A percentile compares a stretch with the other conserved stretches of the same genome.
Conservation (phyloP, 164 flowering plant genomes). For the Echeveria elegans region DNA sequence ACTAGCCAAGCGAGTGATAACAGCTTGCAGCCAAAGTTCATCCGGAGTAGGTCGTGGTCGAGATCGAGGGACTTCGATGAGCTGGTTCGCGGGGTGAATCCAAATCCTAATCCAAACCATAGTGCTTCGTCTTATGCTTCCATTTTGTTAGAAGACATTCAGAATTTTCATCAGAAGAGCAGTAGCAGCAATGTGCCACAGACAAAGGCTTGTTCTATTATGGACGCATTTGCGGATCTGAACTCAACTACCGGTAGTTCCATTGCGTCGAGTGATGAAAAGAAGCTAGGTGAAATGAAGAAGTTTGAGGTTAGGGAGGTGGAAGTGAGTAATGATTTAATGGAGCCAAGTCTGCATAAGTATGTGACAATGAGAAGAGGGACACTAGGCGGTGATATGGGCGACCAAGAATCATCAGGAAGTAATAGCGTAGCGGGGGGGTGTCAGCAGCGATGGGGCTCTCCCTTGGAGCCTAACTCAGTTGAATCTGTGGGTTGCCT, state of each 20-base stretch:
- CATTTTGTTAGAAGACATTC: not conserved
- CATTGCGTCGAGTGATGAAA: conserved; percentile 24
- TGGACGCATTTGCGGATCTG: conserved; percentile 89
- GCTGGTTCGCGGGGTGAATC: not conserved
- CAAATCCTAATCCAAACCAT: not conserved
- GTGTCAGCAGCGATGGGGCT: conserved; percentile 34
- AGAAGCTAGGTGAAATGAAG: conserved; percentile 17
- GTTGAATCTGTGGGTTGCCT: conserved; percentile 59
- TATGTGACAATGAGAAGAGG: conserved; percentile 70
- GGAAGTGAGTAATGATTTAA: conserved; percentile 32
- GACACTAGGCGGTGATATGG: conserved; percentile 28
- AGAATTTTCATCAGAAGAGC: conserved; percentile 1
- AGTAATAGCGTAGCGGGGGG: conserved; percentile 60
- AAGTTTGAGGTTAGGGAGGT: conserved; percentile 26
- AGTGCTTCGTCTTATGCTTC: not conserved
- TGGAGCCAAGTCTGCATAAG: conserved; percentile 77
- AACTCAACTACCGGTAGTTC: conserved; percentile 42
- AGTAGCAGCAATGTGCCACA: conserved; percentile 18
- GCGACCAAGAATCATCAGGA: conserved; percentile 71
- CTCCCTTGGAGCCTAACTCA: conserved; percentile 76
- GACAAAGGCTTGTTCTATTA: conserved; percentile 72
- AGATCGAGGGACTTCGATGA: not conserved
- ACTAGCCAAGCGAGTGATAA: conserved; percentile 19
- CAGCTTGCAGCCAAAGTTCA: conserved; percentile 14
- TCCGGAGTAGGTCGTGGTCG: conserved; percentile 1